These are phyloP conservation scores for Nidularia sp. DNA, from an alignment of 768 basidiomycete genomes.

Conservation along the genomic window DNA sequence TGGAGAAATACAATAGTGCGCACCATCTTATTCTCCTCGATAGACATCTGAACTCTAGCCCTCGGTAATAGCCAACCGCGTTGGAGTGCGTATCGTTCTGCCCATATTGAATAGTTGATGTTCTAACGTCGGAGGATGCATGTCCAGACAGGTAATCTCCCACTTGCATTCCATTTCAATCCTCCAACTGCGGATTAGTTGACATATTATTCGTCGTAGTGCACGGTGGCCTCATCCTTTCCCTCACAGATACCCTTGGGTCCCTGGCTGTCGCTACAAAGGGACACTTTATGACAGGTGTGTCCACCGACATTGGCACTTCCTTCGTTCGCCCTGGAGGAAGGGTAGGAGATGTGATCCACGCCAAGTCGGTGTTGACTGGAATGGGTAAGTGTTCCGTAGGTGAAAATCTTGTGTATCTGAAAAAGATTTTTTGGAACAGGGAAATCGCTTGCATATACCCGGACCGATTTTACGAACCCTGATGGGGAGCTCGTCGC, in stretches of 20 bases:
- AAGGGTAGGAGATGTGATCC: constrained; percentile 61
- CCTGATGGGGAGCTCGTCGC: constrained; percentile 67
- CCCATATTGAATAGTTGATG: background rate
- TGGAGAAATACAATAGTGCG: constrained; percentile 74
- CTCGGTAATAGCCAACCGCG: constrained; percentile 62
- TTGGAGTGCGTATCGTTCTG: constrained; percentile 50
- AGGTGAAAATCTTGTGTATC: background rate
- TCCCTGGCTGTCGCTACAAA: constrained; percentile 80
- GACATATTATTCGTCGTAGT: constrained; percentile 29
- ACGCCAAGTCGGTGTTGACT: constrained; percentile 60
- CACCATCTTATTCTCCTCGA: background rate
- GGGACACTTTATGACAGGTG: constrained; percentile 85
- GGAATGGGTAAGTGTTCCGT: constrained; percentile 53
- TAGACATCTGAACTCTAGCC: constrained; percentile 3
- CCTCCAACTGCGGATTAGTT: background rate
- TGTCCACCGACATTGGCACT: constrained; percentile 77
- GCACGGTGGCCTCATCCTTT: constrained; percentile 79
- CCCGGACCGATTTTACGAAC: constrained; percentile 72
- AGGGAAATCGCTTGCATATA: constrained; percentile 82
- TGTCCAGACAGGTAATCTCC: constrained; percentile 29
- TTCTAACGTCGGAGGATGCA: too few species aligned
- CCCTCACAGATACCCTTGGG: constrained; percentile 80
- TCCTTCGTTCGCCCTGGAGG: constrained; percentile 79
- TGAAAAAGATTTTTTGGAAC: background rate
- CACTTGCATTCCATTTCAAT: background rate